Base-by-base conservation (phyloP, 1,139 yeast genomes). In the Pichia sp. region DNA sequence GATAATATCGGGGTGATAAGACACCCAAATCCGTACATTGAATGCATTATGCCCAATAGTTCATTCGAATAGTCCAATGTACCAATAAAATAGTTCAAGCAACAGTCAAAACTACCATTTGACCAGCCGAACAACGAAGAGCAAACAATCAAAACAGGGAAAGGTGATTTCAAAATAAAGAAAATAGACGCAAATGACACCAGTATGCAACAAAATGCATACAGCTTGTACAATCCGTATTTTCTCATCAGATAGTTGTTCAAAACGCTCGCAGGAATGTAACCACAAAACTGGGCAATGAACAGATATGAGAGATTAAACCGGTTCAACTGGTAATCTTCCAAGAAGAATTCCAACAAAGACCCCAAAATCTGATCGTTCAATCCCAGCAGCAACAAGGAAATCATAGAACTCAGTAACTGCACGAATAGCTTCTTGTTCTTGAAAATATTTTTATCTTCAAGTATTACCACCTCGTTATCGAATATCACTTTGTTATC, bases 21-120 rank as follows among this genome's bases (percentile, higher is more conserved):
- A 42, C 85, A 77, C 1, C 88, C 87, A 5, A 79, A 60, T 0
- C 90, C 90, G 57, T 79, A 82, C 50, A 73, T 70, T 0, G 86
- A 84, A 63, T 82, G 92, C 52, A 81, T 59, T 0, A 78, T 60
- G 1, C 90, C 90, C 63, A 82, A 64, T 29, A 80, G 58, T 55
- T 79, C 84, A 58, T 81, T 81, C 37, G 79, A 72, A 50, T 77
- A 77, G 5, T 60, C 67, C 43, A 82, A 63, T 33, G 66, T 66
- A 0, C 86, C 84, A 57, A 80, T 67, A 68, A 80, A 74, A 7
- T 78, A 71, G 54, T 79, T 80, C 47, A 78, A 64, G 3, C 77
- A 65, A 27, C 86, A 76, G 61, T 81, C 90, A 39, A 79, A 52
- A 3, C 75, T 57, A 1, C 90, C 90, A 45, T 72, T 68, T 0